Conservation (phyloP, 1,284 basidiomycete species). For the Boletus semigastroideus region DNA sequence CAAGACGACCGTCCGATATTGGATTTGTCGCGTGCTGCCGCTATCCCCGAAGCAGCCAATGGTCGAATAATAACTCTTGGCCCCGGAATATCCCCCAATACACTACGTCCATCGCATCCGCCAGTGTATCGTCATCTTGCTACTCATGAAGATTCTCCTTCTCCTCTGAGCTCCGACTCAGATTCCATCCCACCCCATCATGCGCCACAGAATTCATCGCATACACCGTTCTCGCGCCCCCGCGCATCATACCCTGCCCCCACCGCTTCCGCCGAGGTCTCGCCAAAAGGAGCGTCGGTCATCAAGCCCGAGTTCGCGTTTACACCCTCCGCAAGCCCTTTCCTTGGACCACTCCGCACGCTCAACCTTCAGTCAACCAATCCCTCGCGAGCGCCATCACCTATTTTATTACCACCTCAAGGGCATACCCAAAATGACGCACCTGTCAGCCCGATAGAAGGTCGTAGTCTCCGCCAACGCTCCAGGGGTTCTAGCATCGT, state of each 20-base stretch:
- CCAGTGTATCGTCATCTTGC: constrained; percentile 38
- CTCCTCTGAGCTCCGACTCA: constrained; percentile 67
- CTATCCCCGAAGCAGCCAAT: constrained; percentile 16
- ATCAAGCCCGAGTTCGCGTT: constrained; percentile 38
- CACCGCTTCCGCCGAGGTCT: constrained; percentile 23
- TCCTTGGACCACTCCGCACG: constrained; percentile 78
- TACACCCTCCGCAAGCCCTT: constrained; percentile 78
- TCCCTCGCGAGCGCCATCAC: constrained; percentile 66
- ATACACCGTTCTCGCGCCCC: constrained; percentile 21
- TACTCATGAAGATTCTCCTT: constrained; percentile 58
- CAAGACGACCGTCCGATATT: constrained; percentile 25
- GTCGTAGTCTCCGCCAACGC: constrained; percentile 22
- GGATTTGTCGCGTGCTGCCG: constrained; percentile 27
- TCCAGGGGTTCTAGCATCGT: constrained; percentile 34
- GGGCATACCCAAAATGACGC: constrained; percentile 26
- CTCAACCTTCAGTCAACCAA: constrained; percentile 69
- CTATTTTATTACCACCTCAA: constrained; percentile 58
- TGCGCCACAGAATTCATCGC: constrained; percentile 27
- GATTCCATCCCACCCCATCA: constrained; percentile 45
- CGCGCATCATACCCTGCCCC: constrained; percentile 23
- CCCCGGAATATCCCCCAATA: constrained; percentile 41
- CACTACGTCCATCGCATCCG: constrained; percentile 32
- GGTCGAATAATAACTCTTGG: constrained; percentile 28
- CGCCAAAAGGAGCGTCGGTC: constrained; percentile 24
- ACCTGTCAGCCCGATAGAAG: constrained; percentile 37